Base-by-base conservation (phyloP, 2,329 filamentous ascomycete species). In the Hymenoscyphus fraxineus region DNA sequence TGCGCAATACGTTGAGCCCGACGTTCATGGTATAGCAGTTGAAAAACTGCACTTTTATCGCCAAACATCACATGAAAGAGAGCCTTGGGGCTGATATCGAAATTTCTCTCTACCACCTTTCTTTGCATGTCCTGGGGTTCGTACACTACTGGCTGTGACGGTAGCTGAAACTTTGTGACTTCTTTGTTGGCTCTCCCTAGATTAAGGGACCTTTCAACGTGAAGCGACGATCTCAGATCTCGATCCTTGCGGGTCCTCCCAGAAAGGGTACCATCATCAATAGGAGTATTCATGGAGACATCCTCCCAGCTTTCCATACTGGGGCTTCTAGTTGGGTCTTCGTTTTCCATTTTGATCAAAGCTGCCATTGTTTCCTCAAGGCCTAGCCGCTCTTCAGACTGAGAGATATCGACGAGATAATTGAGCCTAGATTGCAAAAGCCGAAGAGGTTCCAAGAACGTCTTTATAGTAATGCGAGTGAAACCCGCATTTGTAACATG, bases 1-100 rank as follows among this genome's bases (percentile, higher is more conserved):
- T 97, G 93, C 1, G 89, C 87, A 67, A 97, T 93, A 67, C 88
- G 87, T 75, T 88, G 85, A 15, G 91, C 92, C 71, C 88, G 85
- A 60, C 91, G 85, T 75, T 96, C 92, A 74, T 92, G 89, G 75
- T 97, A 94, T 38, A 98, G 82, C 73, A 94, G 88, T 71, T 95
- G 92, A 78, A 97, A 99, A 47, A 98, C 88, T 40, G 93, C 92
- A 75, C 92, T 96, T 78, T 94, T 96, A 77, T 99, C 95, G 44
- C 95, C 95, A 77, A 98, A 99, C 60, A 99, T 84, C 16, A 98
- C 91, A 74, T 98, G 94, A 76, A 98, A 99, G 64, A 97, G 87
- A 0, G 92, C 92, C 77, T 99, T 98, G 58, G 95, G 90, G 67
- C 92, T 96, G 66, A 98, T 88, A 69, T 96, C 90, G 75, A 96